Evolutionary conservation across 1,284 basidiomycete species (phyloP).

Genomic region (Leucoagaricus sp.): DNA sequence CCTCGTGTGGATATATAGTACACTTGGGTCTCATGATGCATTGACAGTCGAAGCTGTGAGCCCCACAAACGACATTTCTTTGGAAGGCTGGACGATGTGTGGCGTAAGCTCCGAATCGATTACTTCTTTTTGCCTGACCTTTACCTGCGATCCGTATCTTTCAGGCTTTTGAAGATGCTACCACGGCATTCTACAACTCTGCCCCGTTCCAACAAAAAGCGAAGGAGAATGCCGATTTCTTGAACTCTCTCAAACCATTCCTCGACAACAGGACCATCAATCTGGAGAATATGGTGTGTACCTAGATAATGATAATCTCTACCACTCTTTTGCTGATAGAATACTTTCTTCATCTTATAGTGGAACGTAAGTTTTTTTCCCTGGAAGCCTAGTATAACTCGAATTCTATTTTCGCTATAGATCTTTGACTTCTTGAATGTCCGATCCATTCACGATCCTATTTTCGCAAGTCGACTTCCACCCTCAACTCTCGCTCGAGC

Average conservation of each 20-base stretch:
- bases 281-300: slow-evolving; percentile 65
- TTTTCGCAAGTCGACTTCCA: slow-evolving; percentile 55
- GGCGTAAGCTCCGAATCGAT: slow-evolving; percentile 22
- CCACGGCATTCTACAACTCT: slow-evolving; percentile 52
- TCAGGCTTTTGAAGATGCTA: slow-evolving; percentile 55
- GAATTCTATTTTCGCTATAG: slow-evolving; percentile 35
- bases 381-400: background rate
- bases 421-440: slow-evolving; percentile 80
- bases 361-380: slow-evolving; percentile 58
- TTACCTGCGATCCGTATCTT: background rate
- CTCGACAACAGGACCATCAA: slow-evolving; percentile 57
- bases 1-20: no score
- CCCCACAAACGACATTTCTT: slow-evolving; percentile 39
- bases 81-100: slow-evolving; percentile 42
- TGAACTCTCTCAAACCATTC: slow-evolving; percentile 52
- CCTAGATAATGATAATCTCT: no score
- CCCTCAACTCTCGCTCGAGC: slow-evolving; percentile 58
- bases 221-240: slow-evolving; percentile 53
- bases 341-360: slow-evolving; percentile 32
- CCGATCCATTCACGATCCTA: slow-evolving; percentile 67
- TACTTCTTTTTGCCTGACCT: no score
- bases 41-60: slow-evolving; percentile 67
- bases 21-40: no score
- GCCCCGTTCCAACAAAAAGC: slow-evolving; percentile 53
- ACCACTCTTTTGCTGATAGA: no score